Percentiles rank a stretch among this genome's conserved stretches.
phyloP scores from a whole-genome alignment of 2,329 filamentous ascomycete species.

The Verticillium longisporum region DNA sequence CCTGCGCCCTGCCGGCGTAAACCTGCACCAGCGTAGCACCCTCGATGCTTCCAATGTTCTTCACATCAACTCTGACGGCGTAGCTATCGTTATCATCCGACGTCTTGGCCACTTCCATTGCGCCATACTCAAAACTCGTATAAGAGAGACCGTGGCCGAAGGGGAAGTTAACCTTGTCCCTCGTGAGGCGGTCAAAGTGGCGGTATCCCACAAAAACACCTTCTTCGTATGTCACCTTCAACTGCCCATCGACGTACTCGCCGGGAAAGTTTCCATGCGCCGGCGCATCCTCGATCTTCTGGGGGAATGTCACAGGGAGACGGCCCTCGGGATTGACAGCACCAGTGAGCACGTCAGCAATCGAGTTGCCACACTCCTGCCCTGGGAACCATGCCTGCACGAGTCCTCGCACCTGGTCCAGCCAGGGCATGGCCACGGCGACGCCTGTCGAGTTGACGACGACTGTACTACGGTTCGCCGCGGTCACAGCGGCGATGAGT shows the following conservation, averaged over 20 bases:
- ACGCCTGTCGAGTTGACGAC: constrained; percentile 61
- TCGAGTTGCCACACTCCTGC: constrained; percentile 62
- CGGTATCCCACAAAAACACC: constrained; percentile 64
- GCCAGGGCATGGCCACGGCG: constrained; percentile 54
- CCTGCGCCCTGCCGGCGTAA: constrained; percentile 28
- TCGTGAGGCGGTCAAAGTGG: constrained; percentile 54
- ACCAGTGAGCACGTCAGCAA: constrained; percentile 61
- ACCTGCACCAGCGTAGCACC: constrained; percentile 51
- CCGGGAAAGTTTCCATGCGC: constrained; percentile 55
- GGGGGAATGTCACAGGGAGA: constrained; percentile 57
- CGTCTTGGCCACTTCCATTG: constrained; percentile 27
- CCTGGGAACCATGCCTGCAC: constrained; percentile 62
- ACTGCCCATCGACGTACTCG: constrained; percentile 36
- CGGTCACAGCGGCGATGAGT: constrained; percentile 48
- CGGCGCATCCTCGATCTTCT: constrained; percentile 53
- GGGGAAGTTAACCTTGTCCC: constrained; percentile 53
- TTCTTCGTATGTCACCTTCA: constrained; percentile 60
- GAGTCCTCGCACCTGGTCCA: constrained; percentile 48
- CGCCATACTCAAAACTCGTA: constrained; percentile 50
- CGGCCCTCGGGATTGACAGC: constrained; percentile 59
- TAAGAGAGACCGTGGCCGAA: constrained; percentile 63
- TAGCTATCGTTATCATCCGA: constrained; percentile 31
- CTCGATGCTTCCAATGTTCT: constrained; percentile 47
- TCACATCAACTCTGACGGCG: constrained; percentile 42
- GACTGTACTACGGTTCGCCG: constrained; percentile 50